A percentile compares a stretch with the other conserved stretches of the same genome.
phyloP scores from a whole-genome alignment of 805 yeast species.

The Blastobotrys mokoenaii region DNA sequence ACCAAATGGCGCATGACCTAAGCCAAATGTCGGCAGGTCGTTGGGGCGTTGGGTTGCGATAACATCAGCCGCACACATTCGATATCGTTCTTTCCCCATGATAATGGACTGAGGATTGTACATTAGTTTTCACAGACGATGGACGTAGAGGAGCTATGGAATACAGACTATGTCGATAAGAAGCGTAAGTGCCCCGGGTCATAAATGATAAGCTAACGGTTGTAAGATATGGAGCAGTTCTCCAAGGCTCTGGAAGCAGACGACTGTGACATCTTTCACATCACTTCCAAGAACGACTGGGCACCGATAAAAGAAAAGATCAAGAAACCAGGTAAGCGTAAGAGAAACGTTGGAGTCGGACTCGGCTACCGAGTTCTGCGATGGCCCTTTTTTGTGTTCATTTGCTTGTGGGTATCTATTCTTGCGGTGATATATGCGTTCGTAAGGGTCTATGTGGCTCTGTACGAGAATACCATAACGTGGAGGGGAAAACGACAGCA shows the following conservation, averaged over 20 bases:
- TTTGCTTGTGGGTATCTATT: constrained; percentile 45
- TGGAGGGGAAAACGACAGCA: constrained; percentile 51
- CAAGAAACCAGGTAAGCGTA: background rate
- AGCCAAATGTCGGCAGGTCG: too few species aligned
- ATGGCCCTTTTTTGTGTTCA: constrained; percentile 54
- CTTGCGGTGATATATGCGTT: constrained; percentile 42
- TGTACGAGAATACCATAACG: constrained; percentile 50
- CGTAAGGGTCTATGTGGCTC: constrained; percentile 52
- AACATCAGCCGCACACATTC: too few species aligned
- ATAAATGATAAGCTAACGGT: background rate
- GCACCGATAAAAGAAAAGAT: constrained; percentile 30
- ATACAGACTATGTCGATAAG: constrained; percentile 11
- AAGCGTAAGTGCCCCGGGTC: constrained; percentile 7
- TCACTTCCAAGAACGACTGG: constrained; percentile 41
- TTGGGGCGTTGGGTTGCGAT: too few species aligned
- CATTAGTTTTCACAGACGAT: too few species aligned
- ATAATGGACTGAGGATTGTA: too few species aligned
- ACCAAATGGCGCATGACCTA: too few species aligned
- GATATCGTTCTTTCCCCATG: too few species aligned
- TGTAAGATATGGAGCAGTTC: constrained; percentile 31
- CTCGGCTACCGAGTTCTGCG: constrained; percentile 43
- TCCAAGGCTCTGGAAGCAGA: constrained; percentile 32
- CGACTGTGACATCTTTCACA: constrained; percentile 21
- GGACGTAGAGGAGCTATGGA: too few species aligned
- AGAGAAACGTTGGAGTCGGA: constrained; percentile 24